Conservation (phyloP, 2,329 filamentous ascomycete species). For the Phyllosticta capitalensis region DNA sequence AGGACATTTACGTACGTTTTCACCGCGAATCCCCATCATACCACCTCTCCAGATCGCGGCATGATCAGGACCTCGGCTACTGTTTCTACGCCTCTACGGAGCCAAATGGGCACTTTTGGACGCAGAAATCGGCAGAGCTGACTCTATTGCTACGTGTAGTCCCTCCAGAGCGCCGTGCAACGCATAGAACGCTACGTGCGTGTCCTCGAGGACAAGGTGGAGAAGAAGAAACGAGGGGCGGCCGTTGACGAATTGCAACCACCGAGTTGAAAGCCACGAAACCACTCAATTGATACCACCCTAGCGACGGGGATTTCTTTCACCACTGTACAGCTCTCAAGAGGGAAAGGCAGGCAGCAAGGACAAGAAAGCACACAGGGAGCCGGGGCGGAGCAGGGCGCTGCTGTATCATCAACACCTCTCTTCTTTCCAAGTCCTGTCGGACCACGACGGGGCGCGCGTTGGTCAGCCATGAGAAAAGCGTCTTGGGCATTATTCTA, state of each 20-base stretch:
- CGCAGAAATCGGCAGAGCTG: neutral
- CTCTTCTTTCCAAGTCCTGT: neutral
- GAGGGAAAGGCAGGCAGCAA: neutral
- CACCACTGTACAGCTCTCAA: neutral
- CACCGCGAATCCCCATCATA: neutral
- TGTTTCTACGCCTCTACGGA: neutral
- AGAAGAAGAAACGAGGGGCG: constrained; percentile 20
- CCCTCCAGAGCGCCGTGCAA: constrained; percentile 78
- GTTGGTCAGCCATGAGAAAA: neutral
- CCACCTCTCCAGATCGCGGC: neutral
- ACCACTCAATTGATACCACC: neutral
- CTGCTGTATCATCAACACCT: neutral
- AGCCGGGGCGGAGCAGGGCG: neutral
- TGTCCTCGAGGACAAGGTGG: constrained; percentile 70
- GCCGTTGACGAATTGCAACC: neutral
- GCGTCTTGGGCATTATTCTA: neutral
- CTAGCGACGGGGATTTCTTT: neutral
- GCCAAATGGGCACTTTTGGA: neutral
- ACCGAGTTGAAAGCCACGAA: constrained; percentile 19
- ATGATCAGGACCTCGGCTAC: neutral
- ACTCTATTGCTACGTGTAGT: constrained; percentile 41
- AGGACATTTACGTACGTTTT: constrained; percentile 85
- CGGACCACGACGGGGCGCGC: neutral
- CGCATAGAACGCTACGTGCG: constrained; percentile 77
- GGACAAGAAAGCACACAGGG: neutral